phyloP scores from a whole-genome alignment of 768 basidiomycete genomes.

The Tephrocybe rancida region DNA sequence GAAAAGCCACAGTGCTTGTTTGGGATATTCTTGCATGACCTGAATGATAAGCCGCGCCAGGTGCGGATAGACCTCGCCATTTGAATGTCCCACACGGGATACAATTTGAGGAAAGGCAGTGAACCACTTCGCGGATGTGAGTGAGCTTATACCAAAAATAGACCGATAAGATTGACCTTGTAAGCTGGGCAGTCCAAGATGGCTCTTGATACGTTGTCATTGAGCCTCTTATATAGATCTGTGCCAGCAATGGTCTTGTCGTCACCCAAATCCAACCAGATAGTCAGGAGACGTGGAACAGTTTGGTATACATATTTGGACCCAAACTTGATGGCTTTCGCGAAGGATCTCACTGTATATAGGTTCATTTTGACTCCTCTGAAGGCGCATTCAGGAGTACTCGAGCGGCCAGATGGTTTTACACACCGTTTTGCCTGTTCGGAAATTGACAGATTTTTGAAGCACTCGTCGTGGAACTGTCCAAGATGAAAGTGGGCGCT shows the following conservation, averaged over 20 bases:
- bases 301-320: slow-evolving; percentile 98
- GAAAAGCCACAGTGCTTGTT: slow-evolving; percentile 93
- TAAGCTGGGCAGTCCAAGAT: slow-evolving; percentile 71
- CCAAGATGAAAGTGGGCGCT: slow-evolving; percentile 87
- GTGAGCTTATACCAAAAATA: background rate
- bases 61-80: slow-evolving; percentile 57
- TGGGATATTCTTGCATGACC: slow-evolving; percentile 84
- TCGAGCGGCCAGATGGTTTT: background rate
- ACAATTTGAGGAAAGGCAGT: slow-evolving; percentile 97
- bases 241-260: slow-evolving; percentile 30
- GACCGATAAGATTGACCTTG: slow-evolving; percentile 53
- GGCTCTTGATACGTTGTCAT: slow-evolving; percentile 52
- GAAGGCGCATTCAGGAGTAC: background rate
- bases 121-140: slow-evolving; percentile 68
- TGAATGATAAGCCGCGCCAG: slow-evolving; percentile 67
- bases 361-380: slow-evolving; percentile 69
- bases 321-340: slow-evolving; percentile 73
- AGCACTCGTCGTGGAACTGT: slow-evolving; percentile 83
- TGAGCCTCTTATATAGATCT: slow-evolving; percentile 57
- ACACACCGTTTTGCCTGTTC: slow-evolving; percentile 51
- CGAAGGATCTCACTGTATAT: slow-evolving; percentile 67
- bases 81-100: slow-evolving; percentile 84
- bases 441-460: slow-evolving; percentile 47
- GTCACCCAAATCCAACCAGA: slow-evolving; percentile 95
- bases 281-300: slow-evolving; percentile 88